Conservation (phyloP, 768 basidiomycete species). For the Phlebiopsis gigantea region DNA sequence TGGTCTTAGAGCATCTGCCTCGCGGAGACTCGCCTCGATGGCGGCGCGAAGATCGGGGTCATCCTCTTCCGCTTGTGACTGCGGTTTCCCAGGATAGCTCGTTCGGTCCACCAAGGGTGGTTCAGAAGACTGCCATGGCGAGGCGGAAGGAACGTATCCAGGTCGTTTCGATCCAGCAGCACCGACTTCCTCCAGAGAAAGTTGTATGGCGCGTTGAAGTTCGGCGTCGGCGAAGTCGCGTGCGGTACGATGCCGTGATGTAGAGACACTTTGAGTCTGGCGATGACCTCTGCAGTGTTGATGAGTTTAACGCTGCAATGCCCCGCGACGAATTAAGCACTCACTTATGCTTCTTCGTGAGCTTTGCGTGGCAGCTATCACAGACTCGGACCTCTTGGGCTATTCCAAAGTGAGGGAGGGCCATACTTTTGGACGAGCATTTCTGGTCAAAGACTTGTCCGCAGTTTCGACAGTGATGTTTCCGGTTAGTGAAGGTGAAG, state of each 20-base stretch:
- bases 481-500: constrained; percentile 93
- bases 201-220: constrained; percentile 87
- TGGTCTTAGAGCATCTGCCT: constrained; percentile 70
- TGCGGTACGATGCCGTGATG: constrained; percentile 47
- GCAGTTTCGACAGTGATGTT: constrained; percentile 98
- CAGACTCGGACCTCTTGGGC: constrained; percentile 91
- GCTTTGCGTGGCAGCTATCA: constrained; percentile 81
- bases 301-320: neutral
- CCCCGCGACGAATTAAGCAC: constrained; percentile 32
- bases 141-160: constrained; percentile 67
- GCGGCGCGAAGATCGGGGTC: constrained; percentile 91
- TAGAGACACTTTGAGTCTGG: constrained; percentile 49
- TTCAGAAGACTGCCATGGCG: constrained; percentile 61
- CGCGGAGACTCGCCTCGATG: constrained; percentile 92
- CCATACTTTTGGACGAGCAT: constrained; percentile 80
- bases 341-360: constrained; percentile 56
- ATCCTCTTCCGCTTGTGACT: constrained; percentile 55
- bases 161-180: constrained; percentile 45
- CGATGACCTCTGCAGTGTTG: constrained; percentile 39
- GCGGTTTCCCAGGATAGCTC: constrained; percentile 35
- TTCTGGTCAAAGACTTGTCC: constrained; percentile 94
- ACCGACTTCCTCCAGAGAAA: constrained; percentile 78
- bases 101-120: constrained; percentile 52
- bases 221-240: constrained; percentile 78
- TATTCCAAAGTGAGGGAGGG: constrained; percentile 92